These are phyloP conservation scores for Penicillium brevicompactum DNA, from an alignment of 2,329 filamentous ascomycete species.

Conservation along the genomic window DNA sequence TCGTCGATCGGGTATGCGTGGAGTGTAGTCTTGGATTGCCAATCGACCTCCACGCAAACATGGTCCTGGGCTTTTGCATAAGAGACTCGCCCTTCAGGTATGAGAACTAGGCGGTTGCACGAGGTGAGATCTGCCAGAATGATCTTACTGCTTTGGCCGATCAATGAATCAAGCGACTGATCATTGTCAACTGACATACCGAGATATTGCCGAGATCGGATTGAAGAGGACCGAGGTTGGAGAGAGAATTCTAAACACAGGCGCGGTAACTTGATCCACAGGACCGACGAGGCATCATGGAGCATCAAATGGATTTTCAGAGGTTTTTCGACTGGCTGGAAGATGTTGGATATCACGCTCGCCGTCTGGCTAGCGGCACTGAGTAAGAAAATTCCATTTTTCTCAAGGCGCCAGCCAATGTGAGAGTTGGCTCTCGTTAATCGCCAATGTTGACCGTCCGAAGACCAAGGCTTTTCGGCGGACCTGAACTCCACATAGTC, in stretches of 20 bases:
- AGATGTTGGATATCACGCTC: conserved; percentile 23
- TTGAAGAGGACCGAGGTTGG: conserved; percentile 11
- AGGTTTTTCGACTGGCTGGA: conserved; percentile 37
- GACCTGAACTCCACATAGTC: conserved; percentile 36
- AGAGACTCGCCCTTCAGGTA: background rate
- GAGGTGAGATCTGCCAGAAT: conserved; percentile 43
- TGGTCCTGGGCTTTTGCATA: conserved; percentile 22
- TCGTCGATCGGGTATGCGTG: conserved; percentile 55
- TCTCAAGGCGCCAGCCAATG: conserved; percentile 33
- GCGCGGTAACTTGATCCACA: conserved; percentile 51
- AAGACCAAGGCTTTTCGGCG: conserved; percentile 29
- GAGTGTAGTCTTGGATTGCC: conserved; percentile 33
- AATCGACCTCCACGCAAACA: conserved; percentile 32
- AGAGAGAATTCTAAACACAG: conserved; percentile 53
- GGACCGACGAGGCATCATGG: conserved; percentile 1
- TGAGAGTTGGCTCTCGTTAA: conserved; percentile 33
- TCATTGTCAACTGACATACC: conserved; percentile 52
- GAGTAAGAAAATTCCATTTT: background rate
- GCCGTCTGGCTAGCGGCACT: background rate
- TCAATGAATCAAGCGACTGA: conserved; percentile 52
- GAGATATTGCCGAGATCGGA: conserved; percentile 54
- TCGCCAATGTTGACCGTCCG: conserved; percentile 29
- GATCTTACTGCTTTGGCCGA: conserved; percentile 55
- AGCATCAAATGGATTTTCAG: conserved; percentile 38
- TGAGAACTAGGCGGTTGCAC: conserved; percentile 37